Base-by-base conservation (phyloP, 1,284 basidiomycete genomes). In the Kwoniella shivajii region DNA sequence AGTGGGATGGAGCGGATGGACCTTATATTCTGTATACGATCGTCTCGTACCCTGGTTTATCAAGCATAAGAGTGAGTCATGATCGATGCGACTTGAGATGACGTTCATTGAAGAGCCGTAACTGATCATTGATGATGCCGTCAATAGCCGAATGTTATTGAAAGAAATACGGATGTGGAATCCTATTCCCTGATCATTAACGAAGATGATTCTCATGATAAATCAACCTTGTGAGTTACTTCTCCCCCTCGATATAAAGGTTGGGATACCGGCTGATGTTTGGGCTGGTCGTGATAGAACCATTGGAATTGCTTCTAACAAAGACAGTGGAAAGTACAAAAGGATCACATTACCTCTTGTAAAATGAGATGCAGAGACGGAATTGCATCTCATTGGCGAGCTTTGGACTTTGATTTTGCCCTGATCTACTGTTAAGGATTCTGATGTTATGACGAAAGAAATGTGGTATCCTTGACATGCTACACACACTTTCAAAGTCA, bases 21-120 rank as follows among this genome's bases (percentile, higher is more conserved):
- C 41, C 30, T 50, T 56, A 56, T 50, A n/a, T 45, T n/a, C 18
- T 56, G 11, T 56, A 56, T 49, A 49, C 46, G 13, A 56, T 56
- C 41, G 16, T 56, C 18, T n/a, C 36, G 9, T 56, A 56, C 30
- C 45, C 47, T 22, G 47, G 47, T 20, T 29, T 56, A 20, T 22
- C 38, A 11, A 50, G 30, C 27, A 29, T 42, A 18, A 39, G 29
- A 16, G 54, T 56, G 36, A 45, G 54, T 56, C n/a, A n/a, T n/a
- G n/a, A 10, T 18, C 22, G n/a, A 1, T 22, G 37, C 10, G 5
- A 1, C n/a, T 7, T 20, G 22, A 39, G 38, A 11, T 39, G 38
- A 10, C 11, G 11, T 39, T 39, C 18, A 11, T 20, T n/a, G n/a
- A n/a, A n/a, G n/a, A n/a, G n/a, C n/a, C n/a, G n/a, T n/a, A n/a